Evolutionary conservation across 257 asterid species (phyloP).

Genomic region (Solanum habrochaites): DNA sequence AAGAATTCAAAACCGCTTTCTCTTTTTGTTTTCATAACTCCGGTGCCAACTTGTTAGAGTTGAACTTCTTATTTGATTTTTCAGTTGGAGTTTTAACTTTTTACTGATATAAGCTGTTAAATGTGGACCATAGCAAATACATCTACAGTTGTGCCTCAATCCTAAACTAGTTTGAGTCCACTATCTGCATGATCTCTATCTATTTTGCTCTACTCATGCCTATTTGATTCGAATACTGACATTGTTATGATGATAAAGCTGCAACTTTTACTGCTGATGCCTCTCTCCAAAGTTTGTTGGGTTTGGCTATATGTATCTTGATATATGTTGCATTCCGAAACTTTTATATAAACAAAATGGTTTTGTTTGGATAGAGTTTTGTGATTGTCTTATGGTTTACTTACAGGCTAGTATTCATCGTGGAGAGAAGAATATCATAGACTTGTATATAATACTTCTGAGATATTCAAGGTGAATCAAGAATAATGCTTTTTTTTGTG

Average conservation of each 20-base stretch:
- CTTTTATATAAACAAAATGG: background rate
- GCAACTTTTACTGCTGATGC: background rate
- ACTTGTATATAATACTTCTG: conserved; percentile 63
- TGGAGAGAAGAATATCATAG: conserved; percentile 65
- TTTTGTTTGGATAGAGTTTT: background rate
- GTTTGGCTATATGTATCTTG: background rate
- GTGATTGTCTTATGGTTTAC: background rate
- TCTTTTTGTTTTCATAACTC: background rate
- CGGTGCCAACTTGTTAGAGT: background rate
- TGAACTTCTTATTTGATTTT: background rate
- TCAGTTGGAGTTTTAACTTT: background rate
- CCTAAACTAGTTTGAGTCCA: background rate
- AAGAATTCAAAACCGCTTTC: background rate
- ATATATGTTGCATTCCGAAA: background rate
- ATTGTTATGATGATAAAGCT: background rate
- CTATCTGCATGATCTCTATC: background rate
- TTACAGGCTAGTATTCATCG: conserved; percentile 64
- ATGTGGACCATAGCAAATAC: background rate
- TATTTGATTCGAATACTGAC: background rate
- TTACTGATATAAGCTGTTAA: background rate
- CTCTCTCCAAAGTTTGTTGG: background rate
- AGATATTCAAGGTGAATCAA: conserved; percentile 65
- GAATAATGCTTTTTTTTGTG: background rate
- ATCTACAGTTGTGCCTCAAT: background rate
- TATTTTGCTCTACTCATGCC: background rate